Percentiles rank a stretch among this genome's conserved stretches.
These are phyloP conservation scores for Leccinum insigne DNA, from an alignment of 1,284 basidiomycete genomes.

Conservation along the genomic window DNA sequence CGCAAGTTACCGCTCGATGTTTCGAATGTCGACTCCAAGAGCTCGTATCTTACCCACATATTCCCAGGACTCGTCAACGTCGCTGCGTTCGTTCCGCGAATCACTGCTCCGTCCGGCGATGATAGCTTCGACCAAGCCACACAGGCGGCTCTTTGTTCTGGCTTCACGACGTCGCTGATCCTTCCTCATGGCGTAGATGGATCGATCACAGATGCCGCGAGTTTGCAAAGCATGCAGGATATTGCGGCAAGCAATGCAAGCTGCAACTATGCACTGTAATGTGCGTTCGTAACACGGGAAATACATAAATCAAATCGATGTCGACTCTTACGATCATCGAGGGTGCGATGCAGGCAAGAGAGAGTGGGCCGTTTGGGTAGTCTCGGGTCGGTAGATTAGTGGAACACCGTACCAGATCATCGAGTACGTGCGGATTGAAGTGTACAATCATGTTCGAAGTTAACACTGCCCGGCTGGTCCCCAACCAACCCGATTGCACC, in stretches of 20 bases:
- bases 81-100: constrained; percentile 82
- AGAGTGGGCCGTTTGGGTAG: no score
- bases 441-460: no score
- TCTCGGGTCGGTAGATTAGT: no score
- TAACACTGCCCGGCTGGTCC: no score
- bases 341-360: no score
- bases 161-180: constrained; percentile 85
- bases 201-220: constrained; percentile 64
- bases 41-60: constrained; percentile 86
- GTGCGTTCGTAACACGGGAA: no score
- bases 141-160: constrained; percentile 81
- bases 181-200: constrained; percentile 69
- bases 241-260: constrained; percentile 68
- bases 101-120: constrained; percentile 57
- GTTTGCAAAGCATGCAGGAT: constrained; percentile 68
- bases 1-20: constrained; percentile 78
- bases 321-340: no score
- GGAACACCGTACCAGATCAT: no score
- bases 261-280: constrained; percentile 89
- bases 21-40: constrained; percentile 93
- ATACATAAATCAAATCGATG: no score
- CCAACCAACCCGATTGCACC: no score
- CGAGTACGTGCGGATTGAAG: no score
- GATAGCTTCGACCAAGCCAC: constrained; percentile 71
- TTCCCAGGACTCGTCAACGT: constrained; percentile 95